These are phyloP conservation scores for Monilinia fructigena DNA, from an alignment of 2,329 filamentous ascomycete genomes.

Conservation along the genomic window DNA sequence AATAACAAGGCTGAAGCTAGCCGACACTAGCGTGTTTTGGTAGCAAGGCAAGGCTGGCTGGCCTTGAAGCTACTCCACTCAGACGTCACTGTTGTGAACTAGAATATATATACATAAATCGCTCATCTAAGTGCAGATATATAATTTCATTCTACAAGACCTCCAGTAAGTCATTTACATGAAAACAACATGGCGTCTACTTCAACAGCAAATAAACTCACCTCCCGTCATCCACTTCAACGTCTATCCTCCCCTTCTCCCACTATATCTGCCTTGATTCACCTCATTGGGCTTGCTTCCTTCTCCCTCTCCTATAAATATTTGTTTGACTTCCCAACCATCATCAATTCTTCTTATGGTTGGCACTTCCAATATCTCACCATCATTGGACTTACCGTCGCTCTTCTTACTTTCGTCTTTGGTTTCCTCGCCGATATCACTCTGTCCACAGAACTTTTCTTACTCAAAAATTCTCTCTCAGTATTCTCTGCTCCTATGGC, in stretches of 20 bases:
- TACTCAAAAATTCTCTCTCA: constrained; percentile 64
- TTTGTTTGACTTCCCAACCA: constrained; percentile 50
- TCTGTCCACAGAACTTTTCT: constrained; percentile 57
- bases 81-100: not conserved
- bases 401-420: constrained; percentile 58
- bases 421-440: constrained; percentile 66
- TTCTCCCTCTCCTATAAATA: constrained; percentile 56
- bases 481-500: constrained; percentile 67
- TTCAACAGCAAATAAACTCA: constrained; percentile 10
- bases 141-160: not conserved
- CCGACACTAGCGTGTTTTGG: not conserved
- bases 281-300: constrained; percentile 53
- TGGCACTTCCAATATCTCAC: constrained; percentile 58
- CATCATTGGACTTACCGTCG: constrained; percentile 65
- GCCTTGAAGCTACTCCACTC: constrained; percentile 6
- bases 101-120: not conserved
- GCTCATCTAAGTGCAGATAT: not conserved
- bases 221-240: constrained; percentile 59
- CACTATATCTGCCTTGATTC: constrained; percentile 60
- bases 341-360: constrained; percentile 60
- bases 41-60: not conserved
- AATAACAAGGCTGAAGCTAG: constrained; percentile 19
- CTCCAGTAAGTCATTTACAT: not conserved
- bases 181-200: constrained; percentile 4
- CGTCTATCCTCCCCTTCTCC: constrained; percentile 64